phyloP scores from a whole-genome alignment of 225 moss, liverwort and hornwort genomes.

The Lunularia cruciata region DNA sequence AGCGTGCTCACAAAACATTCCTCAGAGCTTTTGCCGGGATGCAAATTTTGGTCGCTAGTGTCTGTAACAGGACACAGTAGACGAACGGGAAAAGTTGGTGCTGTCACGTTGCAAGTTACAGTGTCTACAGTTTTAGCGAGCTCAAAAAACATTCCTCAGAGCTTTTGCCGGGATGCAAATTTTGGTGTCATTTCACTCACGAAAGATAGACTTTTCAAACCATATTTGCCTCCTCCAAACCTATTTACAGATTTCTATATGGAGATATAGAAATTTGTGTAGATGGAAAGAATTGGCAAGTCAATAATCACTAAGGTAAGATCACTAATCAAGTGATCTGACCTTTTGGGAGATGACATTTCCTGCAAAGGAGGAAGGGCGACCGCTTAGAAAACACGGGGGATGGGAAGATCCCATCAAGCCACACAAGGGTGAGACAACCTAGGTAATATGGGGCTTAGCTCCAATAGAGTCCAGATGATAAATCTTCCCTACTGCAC shows the following conservation, averaged over 20 bases:
- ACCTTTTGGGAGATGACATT: too few relatives aligned
- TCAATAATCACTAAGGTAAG: too few relatives aligned
- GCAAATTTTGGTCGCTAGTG: slow-evolving; percentile 15
- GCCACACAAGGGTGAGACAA: too few relatives aligned
- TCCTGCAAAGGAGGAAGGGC: too few relatives aligned
- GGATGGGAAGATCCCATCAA: too few relatives aligned
- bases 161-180: slow-evolving; percentile 39
- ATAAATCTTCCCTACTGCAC: too few relatives aligned
- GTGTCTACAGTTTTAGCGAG: slow-evolving; percentile 37
- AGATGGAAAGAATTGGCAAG: slow-evolving; percentile 34
- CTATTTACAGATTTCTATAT: too few relatives aligned
- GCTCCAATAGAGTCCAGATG: too few relatives aligned
- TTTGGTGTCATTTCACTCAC: slow-evolving; percentile 20
- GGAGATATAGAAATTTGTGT: slow-evolving; percentile 4
- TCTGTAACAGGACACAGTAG: slow-evolving; percentile 7
- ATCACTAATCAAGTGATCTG: too few relatives aligned
- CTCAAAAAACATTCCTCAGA: slow-evolving; percentile 37
- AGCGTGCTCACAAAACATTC: slow-evolving; percentile 44
- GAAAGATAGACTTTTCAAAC: not conserved
- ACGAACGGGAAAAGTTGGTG: slow-evolving; percentile 39
- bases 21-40: slow-evolving; percentile 34
- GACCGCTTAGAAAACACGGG: too few relatives aligned
- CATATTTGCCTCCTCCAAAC: not conserved
- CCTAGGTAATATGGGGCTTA: too few relatives aligned
- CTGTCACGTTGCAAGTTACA: slow-evolving; percentile 36